Evolutionary conservation across 75 land plant genomes (phyloP).

Genomic region (Adiantum capillusveneris): DNA sequence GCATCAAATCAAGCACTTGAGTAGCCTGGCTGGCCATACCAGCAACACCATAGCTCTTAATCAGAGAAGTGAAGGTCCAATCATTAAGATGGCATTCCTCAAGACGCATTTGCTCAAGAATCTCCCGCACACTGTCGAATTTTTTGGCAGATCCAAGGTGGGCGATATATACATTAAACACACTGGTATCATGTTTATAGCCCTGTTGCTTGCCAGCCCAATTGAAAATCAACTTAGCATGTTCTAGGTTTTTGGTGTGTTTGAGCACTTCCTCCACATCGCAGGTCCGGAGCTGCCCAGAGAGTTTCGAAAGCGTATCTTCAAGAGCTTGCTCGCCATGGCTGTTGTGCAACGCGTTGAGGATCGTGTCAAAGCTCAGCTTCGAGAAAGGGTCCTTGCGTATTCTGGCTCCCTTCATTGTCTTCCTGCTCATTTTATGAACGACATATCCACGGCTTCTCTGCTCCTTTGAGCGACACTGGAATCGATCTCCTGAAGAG

Average conservation of each 20-base stretch:
- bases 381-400: not conserved
- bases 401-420: not conserved
- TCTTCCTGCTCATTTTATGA: no score
- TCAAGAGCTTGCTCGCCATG: not conserved
- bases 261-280: slow-evolving; percentile 11
- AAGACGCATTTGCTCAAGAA: slow-evolving; percentile 11
- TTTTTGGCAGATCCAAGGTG: slow-evolving; percentile 37
- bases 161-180: slow-evolving; percentile 39
- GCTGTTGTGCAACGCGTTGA: not conserved
- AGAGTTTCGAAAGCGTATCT: not conserved
- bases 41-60: slow-evolving; percentile 6
- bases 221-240: slow-evolving; percentile 26
- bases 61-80: slow-evolving; percentile 4
- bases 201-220: slow-evolving; percentile 50
- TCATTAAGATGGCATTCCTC: not conserved
- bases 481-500: no score
- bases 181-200: slow-evolving; percentile 37
- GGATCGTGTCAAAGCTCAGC: not conserved
- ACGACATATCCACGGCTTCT: no score
- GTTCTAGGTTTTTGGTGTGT: not conserved
- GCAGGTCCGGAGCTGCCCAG: not conserved
- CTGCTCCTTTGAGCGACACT: no score
- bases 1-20: not conserved
- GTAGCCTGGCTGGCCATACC: not conserved
- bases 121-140: slow-evolving; percentile 18